phyloP scores from a whole-genome alignment of 2,329 filamentous ascomycete genomes.

The Cercospora nicotianae region DNA sequence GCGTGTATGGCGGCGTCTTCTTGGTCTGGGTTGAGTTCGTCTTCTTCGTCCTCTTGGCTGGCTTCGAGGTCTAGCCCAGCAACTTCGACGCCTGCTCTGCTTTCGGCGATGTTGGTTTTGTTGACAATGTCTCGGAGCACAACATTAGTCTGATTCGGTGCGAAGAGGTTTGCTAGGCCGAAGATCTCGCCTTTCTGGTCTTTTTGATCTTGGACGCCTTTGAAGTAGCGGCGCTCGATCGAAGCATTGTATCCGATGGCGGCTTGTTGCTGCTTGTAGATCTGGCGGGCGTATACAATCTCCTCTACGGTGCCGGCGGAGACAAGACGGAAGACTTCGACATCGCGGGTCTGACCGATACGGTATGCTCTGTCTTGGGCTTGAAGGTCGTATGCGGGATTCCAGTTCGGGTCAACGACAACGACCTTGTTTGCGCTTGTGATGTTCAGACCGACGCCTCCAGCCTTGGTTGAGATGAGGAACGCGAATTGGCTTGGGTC shows the following conservation, averaged over 20 bases:
- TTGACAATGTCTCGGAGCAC: constrained; percentile 94
- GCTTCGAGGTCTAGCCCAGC: constrained; percentile 75
- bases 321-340: constrained; percentile 91
- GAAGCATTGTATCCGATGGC: constrained; percentile 96
- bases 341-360: constrained; percentile 88
- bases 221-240: constrained; percentile 90
- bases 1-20: constrained; percentile 71
- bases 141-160: constrained; percentile 74
- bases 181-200: constrained; percentile 91
- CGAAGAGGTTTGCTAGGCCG: constrained; percentile 81
- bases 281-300: constrained; percentile 93
- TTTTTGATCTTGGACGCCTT: constrained; percentile 81
- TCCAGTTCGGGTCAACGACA: constrained; percentile 97
- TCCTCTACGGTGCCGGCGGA: constrained; percentile 93
- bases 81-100: constrained; percentile 77
- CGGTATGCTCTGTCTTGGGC: constrained; percentile 95
- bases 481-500: constrained; percentile 89
- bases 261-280: constrained; percentile 98
- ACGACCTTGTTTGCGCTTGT: constrained; percentile 98
- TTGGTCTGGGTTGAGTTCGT: constrained; percentile 37
- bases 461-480: constrained; percentile 88
- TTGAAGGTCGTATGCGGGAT: constrained; percentile 89
- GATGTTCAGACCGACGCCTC: constrained; percentile 92
- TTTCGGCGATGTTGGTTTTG: constrained; percentile 96
- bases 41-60: constrained; percentile 54